A percentile compares a stretch with the other conserved stretches of the same genome.
Evolutionary conservation across 1,284 basidiomycete species (phyloP).

Genomic region (Termitomyces sp.): DNA sequence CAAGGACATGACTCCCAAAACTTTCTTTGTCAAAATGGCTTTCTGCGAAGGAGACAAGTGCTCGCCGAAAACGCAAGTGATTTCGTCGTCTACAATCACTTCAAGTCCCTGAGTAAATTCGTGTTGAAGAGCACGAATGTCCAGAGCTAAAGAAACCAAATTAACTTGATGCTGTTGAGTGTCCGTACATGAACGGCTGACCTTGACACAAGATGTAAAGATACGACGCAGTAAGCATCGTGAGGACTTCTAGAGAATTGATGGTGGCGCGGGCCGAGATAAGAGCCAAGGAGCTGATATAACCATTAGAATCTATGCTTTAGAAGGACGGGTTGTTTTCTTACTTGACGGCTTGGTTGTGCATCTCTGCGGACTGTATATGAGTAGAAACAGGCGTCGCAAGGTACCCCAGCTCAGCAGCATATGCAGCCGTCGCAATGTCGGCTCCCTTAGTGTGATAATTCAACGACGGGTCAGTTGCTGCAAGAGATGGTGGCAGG

Average conservation of each 20-base stretch:
- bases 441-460: slow-evolving; percentile 85
- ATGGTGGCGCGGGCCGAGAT: slow-evolving; percentile 78
- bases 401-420: slow-evolving; percentile 76
- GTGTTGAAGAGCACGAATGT: slow-evolving; percentile 65
- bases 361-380: slow-evolving; percentile 83
- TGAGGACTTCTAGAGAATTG: slow-evolving; percentile 70
- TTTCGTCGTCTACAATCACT: slow-evolving; percentile 45
- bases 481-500: slow-evolving; percentile 76
- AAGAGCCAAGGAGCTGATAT: slow-evolving; percentile 67
- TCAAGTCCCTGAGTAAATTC: slow-evolving; percentile 51
- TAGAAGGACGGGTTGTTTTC: slow-evolving; percentile 22
- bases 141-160: slow-evolving; percentile 46
- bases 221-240: slow-evolving; percentile 70
- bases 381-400: slow-evolving; percentile 84
- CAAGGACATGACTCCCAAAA: slow-evolving; percentile 39
- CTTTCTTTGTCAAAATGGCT: slow-evolving; percentile 24
- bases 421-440: slow-evolving; percentile 78
- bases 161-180: not conserved
- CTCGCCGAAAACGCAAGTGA: slow-evolving; percentile 40
- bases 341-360: slow-evolving; percentile 83
- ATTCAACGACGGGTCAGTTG: slow-evolving; percentile 77
- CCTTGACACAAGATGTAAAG: slow-evolving; percentile 75
- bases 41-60: slow-evolving; percentile 31
- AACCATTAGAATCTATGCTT: slow-evolving; percentile 6
- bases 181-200: slow-evolving; percentile 11